A percentile compares a stretch with the other conserved stretches of the same genome.
These are phyloP conservation scores for Mentha longifolia DNA, from an alignment of 257 asterid genomes.

Conservation along the genomic window DNA sequence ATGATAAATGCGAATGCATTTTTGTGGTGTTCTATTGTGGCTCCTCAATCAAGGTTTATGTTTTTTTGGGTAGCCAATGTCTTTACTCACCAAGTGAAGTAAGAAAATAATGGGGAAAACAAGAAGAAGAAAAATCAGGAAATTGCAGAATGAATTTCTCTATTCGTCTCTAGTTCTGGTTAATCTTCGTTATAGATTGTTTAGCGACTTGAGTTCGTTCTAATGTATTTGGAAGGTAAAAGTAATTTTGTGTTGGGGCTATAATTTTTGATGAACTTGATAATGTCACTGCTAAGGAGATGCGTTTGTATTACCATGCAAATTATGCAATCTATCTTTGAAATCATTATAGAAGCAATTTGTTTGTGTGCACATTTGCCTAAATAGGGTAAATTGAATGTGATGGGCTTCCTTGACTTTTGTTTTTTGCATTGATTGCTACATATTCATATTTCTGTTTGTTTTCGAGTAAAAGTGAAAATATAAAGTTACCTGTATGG, in stretches of 20 bases:
- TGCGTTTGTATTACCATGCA: not conserved
- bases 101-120: too few relatives aligned
- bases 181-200: too few relatives aligned
- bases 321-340: not conserved
- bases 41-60: not conserved
- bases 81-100: not conserved
- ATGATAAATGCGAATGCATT: not conserved
- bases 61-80: too few relatives aligned
- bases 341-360: not conserved
- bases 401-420: slow-evolving; percentile 7
- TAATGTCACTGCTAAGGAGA: not conserved
- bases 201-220: not conserved
- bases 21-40: not conserved
- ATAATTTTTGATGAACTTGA: not conserved
- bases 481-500: not conserved
- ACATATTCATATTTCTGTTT: not conserved
- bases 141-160: not conserved
- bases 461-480: not conserved
- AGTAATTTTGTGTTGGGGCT: not conserved
- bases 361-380: not conserved
- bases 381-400: not conserved
- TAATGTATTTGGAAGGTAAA: not conserved
- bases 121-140: not conserved
- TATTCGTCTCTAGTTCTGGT: too few relatives aligned
- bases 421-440: not conserved